phyloP scores from a whole-genome alignment of 345 rosid genomes.

The Draba incana region DNA sequence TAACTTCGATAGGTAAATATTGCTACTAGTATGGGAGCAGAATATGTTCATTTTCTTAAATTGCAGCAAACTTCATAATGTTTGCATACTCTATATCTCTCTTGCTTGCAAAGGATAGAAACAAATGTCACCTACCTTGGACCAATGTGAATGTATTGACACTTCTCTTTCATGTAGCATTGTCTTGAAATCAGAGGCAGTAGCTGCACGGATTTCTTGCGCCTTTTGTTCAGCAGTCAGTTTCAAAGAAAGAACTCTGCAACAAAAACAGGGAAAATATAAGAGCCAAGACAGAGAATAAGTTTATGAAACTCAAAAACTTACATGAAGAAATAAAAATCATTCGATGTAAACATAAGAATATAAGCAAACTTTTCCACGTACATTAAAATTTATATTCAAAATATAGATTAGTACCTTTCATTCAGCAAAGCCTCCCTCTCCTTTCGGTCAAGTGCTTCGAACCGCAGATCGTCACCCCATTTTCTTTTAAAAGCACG shows the following conservation, averaged over 20 bases:
- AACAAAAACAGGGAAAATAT: slow-evolving; percentile 29
- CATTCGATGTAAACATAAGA: background rate
- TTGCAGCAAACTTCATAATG: slow-evolving; percentile 2
- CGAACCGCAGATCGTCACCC: slow-evolving; percentile 86
- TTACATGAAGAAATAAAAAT: slow-evolving; percentile 1
- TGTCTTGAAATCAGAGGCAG: slow-evolving; percentile 73
- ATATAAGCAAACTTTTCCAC: slow-evolving; percentile 7
- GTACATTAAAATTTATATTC: slow-evolving; percentile 6
- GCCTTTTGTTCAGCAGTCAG: slow-evolving; percentile 78
- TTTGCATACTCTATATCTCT: slow-evolving; percentile 8
- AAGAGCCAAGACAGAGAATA: slow-evolving; percentile 2
- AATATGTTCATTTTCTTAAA: slow-evolving; percentile 17
- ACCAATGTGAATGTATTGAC: slow-evolving; percentile 76
- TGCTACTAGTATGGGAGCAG: background rate
- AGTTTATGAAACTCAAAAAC: background rate
- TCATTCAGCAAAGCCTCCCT: slow-evolving; percentile 79
- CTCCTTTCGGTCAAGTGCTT: slow-evolving; percentile 85
- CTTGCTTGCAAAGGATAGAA: slow-evolving; percentile 16
- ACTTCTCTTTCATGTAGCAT: slow-evolving; percentile 83
- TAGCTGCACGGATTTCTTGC: slow-evolving; percentile 69
- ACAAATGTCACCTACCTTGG: slow-evolving; percentile 60
- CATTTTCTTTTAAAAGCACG: slow-evolving; percentile 79
- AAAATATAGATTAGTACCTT: slow-evolving; percentile 56
- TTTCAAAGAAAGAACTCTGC: slow-evolving; percentile 76
- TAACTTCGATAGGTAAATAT: background rate